Conservation (phyloP, 2,329 filamentous ascomycete genomes). For the Dryadomyces sulphureus region DNA sequence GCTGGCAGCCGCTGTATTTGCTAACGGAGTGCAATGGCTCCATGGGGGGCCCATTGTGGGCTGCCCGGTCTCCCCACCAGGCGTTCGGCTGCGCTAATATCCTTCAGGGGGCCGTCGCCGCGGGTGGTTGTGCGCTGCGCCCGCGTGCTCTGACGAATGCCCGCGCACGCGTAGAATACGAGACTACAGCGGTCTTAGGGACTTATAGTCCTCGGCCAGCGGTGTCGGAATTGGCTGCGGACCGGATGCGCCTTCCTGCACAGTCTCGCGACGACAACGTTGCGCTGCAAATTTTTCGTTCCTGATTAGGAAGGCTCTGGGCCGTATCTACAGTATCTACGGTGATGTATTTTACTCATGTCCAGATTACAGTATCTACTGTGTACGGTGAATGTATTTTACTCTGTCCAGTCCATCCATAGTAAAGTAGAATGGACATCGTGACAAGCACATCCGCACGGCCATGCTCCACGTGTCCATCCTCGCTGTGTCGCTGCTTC, state of each 20-base stretch:
- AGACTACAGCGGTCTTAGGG: too few species aligned
- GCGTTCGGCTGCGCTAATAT: neutral
- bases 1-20: too few species aligned
- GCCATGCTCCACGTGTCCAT: neutral
- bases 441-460: too few species aligned
- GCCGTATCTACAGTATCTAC: neutral
- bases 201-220: too few species aligned
- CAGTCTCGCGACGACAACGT: neutral
- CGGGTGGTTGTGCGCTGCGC: too few species aligned
- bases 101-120: too few species aligned
- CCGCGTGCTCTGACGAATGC: too few species aligned
- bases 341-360: neutral
- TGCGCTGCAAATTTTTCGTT: neutral
- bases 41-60: constrained; percentile 4
- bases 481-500: neutral
- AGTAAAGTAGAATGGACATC: too few species aligned
- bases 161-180: too few species aligned
- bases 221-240: too few species aligned
- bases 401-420: neutral
- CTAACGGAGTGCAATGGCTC: too few species aligned
- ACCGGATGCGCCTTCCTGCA: too few species aligned
- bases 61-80: constrained; percentile 1
- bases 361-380: neutral
- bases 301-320: neutral
- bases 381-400: neutral